Conservation (phyloP, 2,329 filamentous ascomycete genomes). For the Fusarium neocosmosporiellum region DNA sequence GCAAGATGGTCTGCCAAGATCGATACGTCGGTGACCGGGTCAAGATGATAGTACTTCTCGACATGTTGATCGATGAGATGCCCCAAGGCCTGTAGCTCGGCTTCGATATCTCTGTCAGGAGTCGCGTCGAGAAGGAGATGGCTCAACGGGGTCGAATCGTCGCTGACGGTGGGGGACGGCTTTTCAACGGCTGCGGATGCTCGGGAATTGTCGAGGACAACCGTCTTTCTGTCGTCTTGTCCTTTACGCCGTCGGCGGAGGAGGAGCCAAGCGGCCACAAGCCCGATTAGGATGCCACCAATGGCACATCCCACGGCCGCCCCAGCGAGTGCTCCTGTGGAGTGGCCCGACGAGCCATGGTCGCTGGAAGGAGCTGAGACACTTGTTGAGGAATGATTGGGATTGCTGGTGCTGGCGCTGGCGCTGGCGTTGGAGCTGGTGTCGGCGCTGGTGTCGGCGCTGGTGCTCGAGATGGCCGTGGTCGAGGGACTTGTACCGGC, state of each 20-base stretch:
- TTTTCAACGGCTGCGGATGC: background rate
- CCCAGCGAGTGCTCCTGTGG: background rate
- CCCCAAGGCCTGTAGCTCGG: background rate
- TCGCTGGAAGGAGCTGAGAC: background rate
- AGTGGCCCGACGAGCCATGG: background rate
- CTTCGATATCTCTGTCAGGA: background rate
- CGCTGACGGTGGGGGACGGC: background rate
- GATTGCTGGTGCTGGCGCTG: background rate
- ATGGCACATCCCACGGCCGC: background rate
- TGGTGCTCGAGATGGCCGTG: background rate
- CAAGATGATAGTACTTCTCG: background rate
- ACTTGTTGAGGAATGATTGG: background rate
- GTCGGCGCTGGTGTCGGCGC: background rate
- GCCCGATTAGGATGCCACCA: background rate
- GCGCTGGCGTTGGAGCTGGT: background rate
- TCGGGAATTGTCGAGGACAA: background rate
- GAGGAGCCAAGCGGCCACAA: background rate
- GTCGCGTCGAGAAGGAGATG: background rate
- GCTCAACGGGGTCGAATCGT: background rate
- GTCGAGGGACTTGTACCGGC: background rate
- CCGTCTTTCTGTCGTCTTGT: background rate
- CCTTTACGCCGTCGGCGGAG: background rate
- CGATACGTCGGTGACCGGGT: background rate
- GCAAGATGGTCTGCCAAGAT: background rate
- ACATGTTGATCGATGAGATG: background rate